These are phyloP conservation scores for Pulveroboletus sp. DNA, from an alignment of 768 basidiomycete species.

Conservation along the genomic window DNA sequence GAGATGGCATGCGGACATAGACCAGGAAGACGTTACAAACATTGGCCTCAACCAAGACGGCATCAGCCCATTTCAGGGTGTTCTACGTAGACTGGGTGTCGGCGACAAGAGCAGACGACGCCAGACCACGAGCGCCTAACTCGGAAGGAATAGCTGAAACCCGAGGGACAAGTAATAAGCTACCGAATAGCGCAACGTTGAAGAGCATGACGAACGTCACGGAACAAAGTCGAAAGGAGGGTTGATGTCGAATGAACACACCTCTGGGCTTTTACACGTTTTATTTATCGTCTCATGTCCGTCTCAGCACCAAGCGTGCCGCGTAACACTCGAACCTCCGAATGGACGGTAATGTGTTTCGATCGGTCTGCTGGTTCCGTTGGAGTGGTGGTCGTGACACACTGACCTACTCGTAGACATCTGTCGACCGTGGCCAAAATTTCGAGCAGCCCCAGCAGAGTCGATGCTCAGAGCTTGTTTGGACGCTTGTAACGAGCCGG, in stretches of 20 bases:
- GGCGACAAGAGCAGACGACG: not conserved
- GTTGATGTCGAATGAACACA: not conserved
- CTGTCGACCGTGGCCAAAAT: too few species aligned
- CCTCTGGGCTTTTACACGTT: not conserved
- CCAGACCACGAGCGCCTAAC: not conserved
- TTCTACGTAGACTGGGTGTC: not conserved
- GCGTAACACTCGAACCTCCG: too few species aligned
- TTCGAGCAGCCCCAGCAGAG: too few species aligned
- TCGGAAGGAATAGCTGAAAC: not conserved
- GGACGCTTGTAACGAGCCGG: too few species aligned
- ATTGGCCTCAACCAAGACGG: not conserved
- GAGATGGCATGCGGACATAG: not conserved
- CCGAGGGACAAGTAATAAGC: not conserved
- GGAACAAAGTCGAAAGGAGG: not conserved
- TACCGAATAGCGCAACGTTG: not conserved
- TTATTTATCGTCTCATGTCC: not conserved
- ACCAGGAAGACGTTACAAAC: not conserved
- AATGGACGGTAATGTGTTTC: too few species aligned
- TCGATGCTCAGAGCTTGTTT: too few species aligned
- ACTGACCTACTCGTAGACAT: too few species aligned
- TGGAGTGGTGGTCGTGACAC: too few species aligned
- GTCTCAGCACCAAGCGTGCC: not conserved
- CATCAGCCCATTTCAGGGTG: constrained; percentile 8
- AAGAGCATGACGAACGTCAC: not conserved
- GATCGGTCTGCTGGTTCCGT: too few species aligned